Percentiles rank a stretch among this genome's conserved stretches.
phyloP scores from a whole-genome alignment of 441 rosid genomes.

The Croton laevigatus region DNA sequence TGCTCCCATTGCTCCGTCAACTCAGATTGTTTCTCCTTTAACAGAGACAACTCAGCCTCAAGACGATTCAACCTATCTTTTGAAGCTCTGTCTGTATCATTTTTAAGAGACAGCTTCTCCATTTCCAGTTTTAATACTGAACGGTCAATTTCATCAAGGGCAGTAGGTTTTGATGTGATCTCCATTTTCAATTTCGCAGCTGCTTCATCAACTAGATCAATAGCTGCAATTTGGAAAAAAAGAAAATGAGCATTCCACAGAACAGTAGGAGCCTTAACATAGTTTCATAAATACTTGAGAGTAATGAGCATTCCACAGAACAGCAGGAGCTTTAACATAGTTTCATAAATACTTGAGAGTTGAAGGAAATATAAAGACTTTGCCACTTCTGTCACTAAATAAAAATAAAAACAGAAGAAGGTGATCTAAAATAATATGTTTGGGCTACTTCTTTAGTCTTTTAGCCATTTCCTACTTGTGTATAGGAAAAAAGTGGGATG shows the following conservation, averaged over 20 bases:
- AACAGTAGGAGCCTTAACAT: background rate
- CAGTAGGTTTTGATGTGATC: slow-evolving; percentile 96
- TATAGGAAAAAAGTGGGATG: background rate
- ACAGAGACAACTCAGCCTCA: slow-evolving; percentile 60
- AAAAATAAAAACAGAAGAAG: no score
- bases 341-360: background rate
- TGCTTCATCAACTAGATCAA: slow-evolving; percentile 98
- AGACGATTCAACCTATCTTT: slow-evolving; percentile 80
- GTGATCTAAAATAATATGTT: no score
- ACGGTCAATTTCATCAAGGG: slow-evolving; percentile 94
- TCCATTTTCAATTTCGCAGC: slow-evolving; percentile 97
- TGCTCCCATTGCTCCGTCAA: slow-evolving; percentile 96
- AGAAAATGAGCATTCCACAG: slow-evolving; percentile 15
- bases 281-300: no score
- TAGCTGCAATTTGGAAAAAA: slow-evolving; percentile 52
- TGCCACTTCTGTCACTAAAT: no score
- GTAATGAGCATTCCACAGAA: slow-evolving; percentile 16
- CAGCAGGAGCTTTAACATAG: background rate
- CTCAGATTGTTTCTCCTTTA: slow-evolving; percentile 76
- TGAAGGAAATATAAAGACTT: background rate
- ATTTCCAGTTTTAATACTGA: slow-evolving; percentile 87
- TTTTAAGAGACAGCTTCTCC: slow-evolving; percentile 88
- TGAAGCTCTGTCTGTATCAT: slow-evolving; percentile 85
- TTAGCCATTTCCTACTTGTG: no score
- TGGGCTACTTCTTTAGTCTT: no score